A percentile compares a stretch with the other conserved stretches of the same genome.
Evolutionary conservation across 495 filamentous ascomycete genomes (phyloP).

Genomic region (Gamarada debralockiae): DNA sequence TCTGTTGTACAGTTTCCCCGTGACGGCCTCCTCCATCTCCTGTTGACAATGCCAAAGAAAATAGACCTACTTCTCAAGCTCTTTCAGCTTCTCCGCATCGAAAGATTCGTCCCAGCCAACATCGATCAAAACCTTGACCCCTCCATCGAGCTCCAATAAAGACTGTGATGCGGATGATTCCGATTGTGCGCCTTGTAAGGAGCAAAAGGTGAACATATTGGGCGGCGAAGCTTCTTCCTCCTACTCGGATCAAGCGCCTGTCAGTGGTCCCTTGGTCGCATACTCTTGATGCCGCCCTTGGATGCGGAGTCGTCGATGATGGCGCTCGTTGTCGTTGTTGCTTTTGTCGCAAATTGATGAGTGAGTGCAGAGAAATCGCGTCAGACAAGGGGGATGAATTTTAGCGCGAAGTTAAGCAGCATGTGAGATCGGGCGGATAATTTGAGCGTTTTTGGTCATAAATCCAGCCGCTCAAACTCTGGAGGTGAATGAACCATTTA

Average conservation of each 20-base stretch:
- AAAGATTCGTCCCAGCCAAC: conserved; percentile 96
- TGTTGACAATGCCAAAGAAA: neutral
- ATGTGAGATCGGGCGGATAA: neutral
- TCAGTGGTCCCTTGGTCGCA: neutral
- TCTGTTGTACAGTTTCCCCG: conserved; percentile 17
- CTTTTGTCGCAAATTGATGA: neutral
- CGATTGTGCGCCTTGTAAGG: conserved; percentile 86
- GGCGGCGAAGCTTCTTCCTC: neutral
- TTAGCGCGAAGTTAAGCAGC: neutral
- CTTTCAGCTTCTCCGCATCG: conserved; percentile 71
- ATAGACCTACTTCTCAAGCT: conserved; percentile 76
- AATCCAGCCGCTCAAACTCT: too few species aligned
- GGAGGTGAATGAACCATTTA: too few species aligned
- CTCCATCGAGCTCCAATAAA: conserved; percentile 91
- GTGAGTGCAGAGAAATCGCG: neutral
- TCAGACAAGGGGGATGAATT: neutral
- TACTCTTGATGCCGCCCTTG: neutral
- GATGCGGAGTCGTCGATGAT: too few species aligned
- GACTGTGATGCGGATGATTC: conserved; percentile 87
- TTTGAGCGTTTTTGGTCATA: too few species aligned
- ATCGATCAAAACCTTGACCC: conserved; percentile 90
- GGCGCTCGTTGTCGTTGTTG: too few species aligned
- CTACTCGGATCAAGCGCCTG: conserved; percentile 9
- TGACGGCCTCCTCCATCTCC: neutral
- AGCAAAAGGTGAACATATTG: conserved; percentile 92